Percentiles rank a stretch among this genome's conserved stretches.
Evolutionary conservation across 805 yeast genomes (phyloP).

Genomic region (Jamesozyma gamospora): DNA sequence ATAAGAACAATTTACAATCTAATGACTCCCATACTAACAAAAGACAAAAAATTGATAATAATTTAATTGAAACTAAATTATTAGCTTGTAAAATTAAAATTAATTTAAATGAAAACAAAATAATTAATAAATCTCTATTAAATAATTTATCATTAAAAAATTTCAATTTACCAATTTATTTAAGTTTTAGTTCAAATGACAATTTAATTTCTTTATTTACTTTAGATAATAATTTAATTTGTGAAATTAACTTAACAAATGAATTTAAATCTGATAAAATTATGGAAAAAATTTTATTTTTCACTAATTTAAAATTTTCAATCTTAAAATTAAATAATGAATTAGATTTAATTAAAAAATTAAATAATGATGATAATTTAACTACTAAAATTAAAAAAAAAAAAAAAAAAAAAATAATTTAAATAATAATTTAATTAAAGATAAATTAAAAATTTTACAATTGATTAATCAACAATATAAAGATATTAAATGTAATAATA

Average conservation of each 20-base stretch:
- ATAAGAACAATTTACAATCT: too few relatives aligned
- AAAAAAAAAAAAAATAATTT: not conserved
- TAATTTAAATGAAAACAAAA: too few relatives aligned
- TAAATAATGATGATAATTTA: not conserved
- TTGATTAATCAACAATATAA: constrained; percentile 2
- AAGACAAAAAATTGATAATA: too few relatives aligned
- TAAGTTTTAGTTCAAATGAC: not conserved
- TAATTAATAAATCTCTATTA: too few relatives aligned
- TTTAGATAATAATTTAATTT: not conserved
- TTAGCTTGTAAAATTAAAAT: too few relatives aligned
- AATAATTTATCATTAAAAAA: not conserved
- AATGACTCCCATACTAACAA: too few relatives aligned
- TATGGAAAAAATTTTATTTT: not conserved
- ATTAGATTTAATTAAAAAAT: not conserved
- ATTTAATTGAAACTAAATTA: too few relatives aligned
- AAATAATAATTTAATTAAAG: not conserved
- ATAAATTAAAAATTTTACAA: not conserved
- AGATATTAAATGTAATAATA: constrained; percentile 2
- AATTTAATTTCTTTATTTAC: not conserved
- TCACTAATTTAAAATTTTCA: not conserved
- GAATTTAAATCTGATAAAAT: not conserved
- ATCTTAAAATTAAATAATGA: not conserved
- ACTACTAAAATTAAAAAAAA: not conserved
- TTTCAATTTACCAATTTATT: not conserved
- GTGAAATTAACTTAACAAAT: not conserved